Percentiles rank a stretch among this genome's conserved stretches.
Conservation (phyloP, 2,329 filamentous ascomycete species). For the Penicillium sp. region DNA sequence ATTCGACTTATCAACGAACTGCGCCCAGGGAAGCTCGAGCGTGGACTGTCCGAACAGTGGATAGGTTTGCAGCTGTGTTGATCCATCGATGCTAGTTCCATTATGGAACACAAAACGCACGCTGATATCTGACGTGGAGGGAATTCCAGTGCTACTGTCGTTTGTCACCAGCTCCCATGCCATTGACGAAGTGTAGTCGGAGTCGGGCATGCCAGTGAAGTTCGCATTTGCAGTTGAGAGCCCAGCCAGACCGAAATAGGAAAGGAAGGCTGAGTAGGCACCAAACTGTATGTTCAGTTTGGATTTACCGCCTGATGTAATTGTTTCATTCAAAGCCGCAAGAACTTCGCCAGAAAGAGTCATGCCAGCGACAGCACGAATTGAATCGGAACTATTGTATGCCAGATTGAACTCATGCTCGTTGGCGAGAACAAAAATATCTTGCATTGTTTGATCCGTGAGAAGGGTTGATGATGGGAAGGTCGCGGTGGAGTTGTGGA, state of each 20-base stretch:
- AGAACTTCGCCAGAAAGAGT: not conserved
- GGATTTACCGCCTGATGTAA: not conserved
- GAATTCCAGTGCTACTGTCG: not conserved
- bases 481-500: not conserved
- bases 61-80: not conserved
- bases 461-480: not conserved
- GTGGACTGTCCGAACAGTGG: not conserved
- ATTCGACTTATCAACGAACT: not conserved
- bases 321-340: not conserved
- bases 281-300: not conserved
- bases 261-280: not conserved
- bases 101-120: not conserved
- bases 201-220: not conserved
- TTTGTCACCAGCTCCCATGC: not conserved
- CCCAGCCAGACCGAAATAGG: not conserved
- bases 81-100: not conserved
- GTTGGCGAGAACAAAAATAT: not conserved
- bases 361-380: not conserved
- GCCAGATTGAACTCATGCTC: not conserved
- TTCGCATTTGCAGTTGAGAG: not conserved
- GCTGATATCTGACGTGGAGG: not conserved
- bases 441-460: not conserved
- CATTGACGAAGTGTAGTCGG: not conserved
- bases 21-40: not conserved
- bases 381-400: not conserved